Conservation (phyloP, 2,329 filamentous ascomycete species). For the Fusarium begoniae region DNA sequence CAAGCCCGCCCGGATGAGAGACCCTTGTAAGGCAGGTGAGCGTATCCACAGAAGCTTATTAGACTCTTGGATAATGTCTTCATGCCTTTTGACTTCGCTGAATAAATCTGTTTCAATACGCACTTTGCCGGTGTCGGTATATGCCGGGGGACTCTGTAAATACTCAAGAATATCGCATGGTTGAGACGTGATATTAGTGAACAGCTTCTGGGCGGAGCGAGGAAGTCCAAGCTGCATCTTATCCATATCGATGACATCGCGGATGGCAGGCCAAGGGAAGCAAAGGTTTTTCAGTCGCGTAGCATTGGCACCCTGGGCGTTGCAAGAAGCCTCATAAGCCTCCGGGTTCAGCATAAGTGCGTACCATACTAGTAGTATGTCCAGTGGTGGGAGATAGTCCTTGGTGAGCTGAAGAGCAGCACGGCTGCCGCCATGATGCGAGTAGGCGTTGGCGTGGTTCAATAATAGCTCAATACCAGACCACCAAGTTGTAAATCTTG, state of each 20-base stretch:
- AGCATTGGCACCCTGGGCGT: not conserved
- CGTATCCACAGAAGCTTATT: constrained; percentile 21
- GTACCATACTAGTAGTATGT: constrained; percentile 26
- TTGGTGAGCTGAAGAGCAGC: constrained; percentile 20
- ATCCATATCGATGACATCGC: constrained; percentile 19
- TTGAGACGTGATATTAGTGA: constrained; percentile 15
- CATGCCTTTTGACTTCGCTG: constrained; percentile 8
- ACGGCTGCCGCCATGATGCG: constrained; percentile 11
- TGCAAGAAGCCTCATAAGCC: constrained; percentile 10
- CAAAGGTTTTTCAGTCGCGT: constrained; percentile 13
- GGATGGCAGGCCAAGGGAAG: constrained; percentile 27
- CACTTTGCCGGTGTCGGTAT: not conserved
- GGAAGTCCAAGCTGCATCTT: constrained; percentile 9
- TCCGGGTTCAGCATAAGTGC: constrained; percentile 2
- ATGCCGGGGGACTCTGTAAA: constrained; percentile 17
- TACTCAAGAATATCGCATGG: constrained; percentile 21
- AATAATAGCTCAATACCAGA: constrained; percentile 19
- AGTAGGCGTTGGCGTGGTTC: constrained; percentile 10
- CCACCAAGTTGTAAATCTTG: constrained; percentile 25
- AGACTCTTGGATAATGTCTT: constrained; percentile 6
- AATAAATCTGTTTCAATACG: constrained; percentile 10
- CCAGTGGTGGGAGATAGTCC: constrained; percentile 20
- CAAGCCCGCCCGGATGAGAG: not conserved
- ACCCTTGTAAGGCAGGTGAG: constrained; percentile 8
- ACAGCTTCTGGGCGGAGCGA: constrained; percentile 19